Percentiles rank a stretch among this genome's conserved stretches.
Conservation (phyloP, 306 rosid genomes). For the Oemleria cerasiformis region DNA sequence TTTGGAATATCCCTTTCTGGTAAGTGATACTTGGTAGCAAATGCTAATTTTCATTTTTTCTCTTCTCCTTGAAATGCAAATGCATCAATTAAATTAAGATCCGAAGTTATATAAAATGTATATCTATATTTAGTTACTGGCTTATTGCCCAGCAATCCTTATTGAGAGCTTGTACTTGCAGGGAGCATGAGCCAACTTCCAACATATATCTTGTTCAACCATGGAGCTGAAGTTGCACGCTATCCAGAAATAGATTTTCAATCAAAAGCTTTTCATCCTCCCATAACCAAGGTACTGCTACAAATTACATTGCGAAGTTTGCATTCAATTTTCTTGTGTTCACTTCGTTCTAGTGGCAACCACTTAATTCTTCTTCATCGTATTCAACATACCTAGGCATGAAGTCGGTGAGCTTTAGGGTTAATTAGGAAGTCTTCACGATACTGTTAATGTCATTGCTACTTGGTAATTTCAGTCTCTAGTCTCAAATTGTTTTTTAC, state of each 20-base stretch:
- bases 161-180: conserved; percentile 32
- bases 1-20: conserved; percentile 83
- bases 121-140: not conserved
- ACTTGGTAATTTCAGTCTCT: not conserved
- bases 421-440: not conserved
- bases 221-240: conserved; percentile 75
- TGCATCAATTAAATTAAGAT: not conserved
- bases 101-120: not conserved
- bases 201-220: conserved; percentile 74
- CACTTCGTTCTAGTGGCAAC: not conserved
- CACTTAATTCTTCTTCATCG: not conserved
- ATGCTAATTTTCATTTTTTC: not conserved
- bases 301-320: not conserved
- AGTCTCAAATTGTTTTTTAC: not conserved
- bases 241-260: conserved; percentile 65
- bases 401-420: not conserved
- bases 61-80: not conserved
- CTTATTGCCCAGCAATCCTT: conserved; percentile 19
- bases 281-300: conserved; percentile 59
- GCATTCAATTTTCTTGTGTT: not conserved
- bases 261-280: conserved; percentile 45
- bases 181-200: conserved; percentile 90
- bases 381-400: not conserved
- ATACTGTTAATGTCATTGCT: not conserved
- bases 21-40: conserved; percentile 15